Percentiles rank a stretch among this genome's conserved stretches.
phyloP scores from a whole-genome alignment of 1,139 yeast species.

The Petasospora fabianii region DNA sequence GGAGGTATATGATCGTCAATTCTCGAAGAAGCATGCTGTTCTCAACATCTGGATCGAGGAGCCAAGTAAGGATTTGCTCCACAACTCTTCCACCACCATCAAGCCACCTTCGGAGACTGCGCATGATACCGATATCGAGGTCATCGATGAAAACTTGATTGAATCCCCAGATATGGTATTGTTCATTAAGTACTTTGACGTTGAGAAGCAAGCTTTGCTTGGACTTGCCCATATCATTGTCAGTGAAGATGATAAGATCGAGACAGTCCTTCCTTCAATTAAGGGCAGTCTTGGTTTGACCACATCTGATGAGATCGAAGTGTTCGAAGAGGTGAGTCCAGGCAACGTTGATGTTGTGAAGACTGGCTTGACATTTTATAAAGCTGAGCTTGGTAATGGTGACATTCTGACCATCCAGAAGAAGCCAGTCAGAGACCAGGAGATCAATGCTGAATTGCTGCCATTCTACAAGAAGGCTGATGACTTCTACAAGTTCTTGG shows the following conservation, averaged over 20 bases:
- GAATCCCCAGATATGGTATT: conserved; percentile 44
- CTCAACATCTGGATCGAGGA: conserved; percentile 30
- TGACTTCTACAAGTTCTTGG: conserved; percentile 60
- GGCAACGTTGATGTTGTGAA: conserved; percentile 47
- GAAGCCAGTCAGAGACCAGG: conserved; percentile 11
- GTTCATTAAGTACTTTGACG: conserved; percentile 72
- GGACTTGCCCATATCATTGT: conserved; percentile 67
- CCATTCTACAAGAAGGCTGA: conserved; percentile 36
- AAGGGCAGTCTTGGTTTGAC: conserved; percentile 45
- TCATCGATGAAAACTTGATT: conserved; percentile 22
- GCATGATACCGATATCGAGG: conserved; percentile 10
- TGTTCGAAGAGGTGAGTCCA: conserved; percentile 72
- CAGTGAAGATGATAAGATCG: conserved; percentile 45
- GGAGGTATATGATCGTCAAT: conserved; percentile 38
- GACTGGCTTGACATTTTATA: conserved; percentile 42
- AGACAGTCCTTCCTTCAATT: conserved; percentile 42
- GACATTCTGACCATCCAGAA: conserved; percentile 69
- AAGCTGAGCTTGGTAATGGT: conserved; percentile 70
- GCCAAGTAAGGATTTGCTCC: conserved; percentile 23
- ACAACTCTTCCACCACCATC: conserved; percentile 6
- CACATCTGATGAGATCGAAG: conserved; percentile 36
- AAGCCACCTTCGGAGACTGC: conserved; percentile 6
- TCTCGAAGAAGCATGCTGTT: conserved; percentile 16
- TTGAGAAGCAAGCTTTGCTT: conserved; percentile 44
- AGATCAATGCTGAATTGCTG: conserved; percentile 16